Percentiles rank a stretch among this genome's conserved stretches.
phyloP scores from a whole-genome alignment of 148 eudicot genomes.

The Rhododendron kiyosumense region DNA sequence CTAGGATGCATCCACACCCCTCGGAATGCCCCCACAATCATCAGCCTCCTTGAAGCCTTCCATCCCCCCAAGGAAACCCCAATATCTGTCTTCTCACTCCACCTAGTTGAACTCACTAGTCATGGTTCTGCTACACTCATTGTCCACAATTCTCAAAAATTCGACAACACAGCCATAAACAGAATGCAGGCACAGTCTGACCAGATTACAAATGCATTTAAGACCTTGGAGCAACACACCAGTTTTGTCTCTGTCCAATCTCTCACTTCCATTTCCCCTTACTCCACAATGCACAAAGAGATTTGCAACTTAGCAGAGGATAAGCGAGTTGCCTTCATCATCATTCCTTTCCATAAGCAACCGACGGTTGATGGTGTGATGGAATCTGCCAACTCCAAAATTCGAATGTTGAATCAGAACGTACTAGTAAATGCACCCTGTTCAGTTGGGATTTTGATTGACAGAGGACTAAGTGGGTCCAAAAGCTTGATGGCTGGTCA shows the following conservation, averaged over 20 bases:
- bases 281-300: constrained; percentile 35
- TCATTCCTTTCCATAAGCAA: constrained; percentile 34
- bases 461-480: constrained; percentile 31
- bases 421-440: constrained; percentile 28
- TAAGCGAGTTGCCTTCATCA: constrained; percentile 21
- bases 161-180: constrained; percentile 54
- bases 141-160: constrained; percentile 56
- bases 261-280: constrained; percentile 30
- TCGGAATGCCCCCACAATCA: constrained; percentile 65
- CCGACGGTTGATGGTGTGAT: constrained; percentile 33
- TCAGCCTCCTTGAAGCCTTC: constrained; percentile 66
- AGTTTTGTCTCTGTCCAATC: constrained; percentile 20
- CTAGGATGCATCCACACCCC: constrained; percentile 64
- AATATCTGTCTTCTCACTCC: constrained; percentile 46
- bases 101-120: constrained; percentile 45
- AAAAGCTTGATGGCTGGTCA: constrained; percentile 11
- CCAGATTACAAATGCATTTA: constrained; percentile 58
- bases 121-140: constrained; percentile 80
- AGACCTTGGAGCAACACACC: constrained; percentile 25
- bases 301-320: constrained; percentile 28
- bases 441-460: constrained; percentile 31
- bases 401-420: constrained; percentile 21
- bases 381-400: constrained; percentile 25
- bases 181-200: constrained; percentile 78
- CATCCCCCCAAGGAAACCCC: constrained; percentile 56